Evolutionary conservation across 331 rosid genomes (phyloP).

Genomic region (Malus hybrid): DNA sequence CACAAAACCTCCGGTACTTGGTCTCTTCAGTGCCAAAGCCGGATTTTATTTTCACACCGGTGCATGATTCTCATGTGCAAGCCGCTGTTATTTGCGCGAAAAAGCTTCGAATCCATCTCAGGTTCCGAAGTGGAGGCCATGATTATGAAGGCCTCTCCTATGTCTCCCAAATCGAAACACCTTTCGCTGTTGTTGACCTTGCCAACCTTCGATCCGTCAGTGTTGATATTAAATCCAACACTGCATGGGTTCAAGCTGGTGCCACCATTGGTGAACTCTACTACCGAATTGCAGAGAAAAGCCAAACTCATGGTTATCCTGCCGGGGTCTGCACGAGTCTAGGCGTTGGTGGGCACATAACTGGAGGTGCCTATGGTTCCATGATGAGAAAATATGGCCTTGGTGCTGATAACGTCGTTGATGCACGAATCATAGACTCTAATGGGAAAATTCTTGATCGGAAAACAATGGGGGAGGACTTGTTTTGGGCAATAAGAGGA

Average conservation of each 20-base stretch:
- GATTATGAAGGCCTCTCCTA: constrained; percentile 70
- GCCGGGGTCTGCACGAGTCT: constrained; percentile 60
- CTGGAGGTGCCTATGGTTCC: constrained; percentile 65
- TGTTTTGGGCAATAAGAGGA: constrained; percentile 75
- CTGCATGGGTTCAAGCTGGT: constrained; percentile 67
- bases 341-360: constrained; percentile 67
- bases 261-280: constrained; percentile 61
- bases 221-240: constrained; percentile 23
- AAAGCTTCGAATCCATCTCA: constrained; percentile 36
- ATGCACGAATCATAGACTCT: constrained; percentile 44
- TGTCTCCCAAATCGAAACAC: constrained; percentile 43
- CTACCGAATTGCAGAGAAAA: constrained; percentile 48
- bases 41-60: constrained; percentile 51
- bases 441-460: constrained; percentile 46
- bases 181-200: constrained; percentile 49
- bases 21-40: constrained; percentile 51
- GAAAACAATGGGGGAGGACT: constrained; percentile 54
- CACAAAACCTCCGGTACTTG: constrained; percentile 45
- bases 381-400: constrained; percentile 69
- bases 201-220: constrained; percentile 37
- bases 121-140: constrained; percentile 69
- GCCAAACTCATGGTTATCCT: constrained; percentile 51
- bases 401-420: constrained; percentile 49
- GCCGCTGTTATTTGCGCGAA: constrained; percentile 50
- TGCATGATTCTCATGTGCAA: constrained; percentile 47